Percentiles rank a stretch among this genome's conserved stretches.
Evolutionary conservation across 108 stramenopile species (phyloP).

Genomic region (Licmophora abbreviata): DNA sequence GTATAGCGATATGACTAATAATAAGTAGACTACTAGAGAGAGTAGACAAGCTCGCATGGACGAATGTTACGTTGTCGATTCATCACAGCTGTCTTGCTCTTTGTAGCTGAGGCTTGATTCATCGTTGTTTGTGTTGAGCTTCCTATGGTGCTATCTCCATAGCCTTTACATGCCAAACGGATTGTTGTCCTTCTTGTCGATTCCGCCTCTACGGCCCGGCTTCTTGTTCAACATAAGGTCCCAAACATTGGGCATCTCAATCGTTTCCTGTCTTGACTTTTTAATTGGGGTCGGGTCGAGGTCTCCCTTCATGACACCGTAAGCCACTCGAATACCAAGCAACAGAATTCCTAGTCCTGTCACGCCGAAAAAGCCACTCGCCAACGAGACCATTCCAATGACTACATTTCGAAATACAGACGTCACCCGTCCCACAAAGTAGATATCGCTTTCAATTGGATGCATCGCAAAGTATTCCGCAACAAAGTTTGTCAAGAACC

Average conservation of each 20-base stretch:
- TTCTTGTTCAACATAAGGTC: slow-evolving; percentile 76
- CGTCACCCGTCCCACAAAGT: slow-evolving; percentile 44
- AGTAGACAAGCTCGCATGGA: too few relatives aligned
- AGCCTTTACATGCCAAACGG: slow-evolving; percentile 14
- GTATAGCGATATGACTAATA: too few relatives aligned
- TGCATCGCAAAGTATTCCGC: slow-evolving; percentile 50
- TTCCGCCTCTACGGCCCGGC: slow-evolving; percentile 30
- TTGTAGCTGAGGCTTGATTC: too few relatives aligned
- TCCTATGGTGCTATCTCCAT: too few relatives aligned
- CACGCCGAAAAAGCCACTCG: slow-evolving; percentile 77
- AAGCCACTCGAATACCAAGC: slow-evolving; percentile 59
- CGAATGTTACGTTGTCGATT: too few relatives aligned
- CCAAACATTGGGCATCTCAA: slow-evolving; percentile 65
- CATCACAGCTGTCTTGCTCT: too few relatives aligned
- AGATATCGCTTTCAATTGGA: slow-evolving; percentile 54
- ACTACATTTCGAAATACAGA: slow-evolving; percentile 66
- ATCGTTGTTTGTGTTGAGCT: too few relatives aligned
- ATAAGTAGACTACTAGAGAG: too few relatives aligned
- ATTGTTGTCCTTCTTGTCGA: slow-evolving; percentile 9
- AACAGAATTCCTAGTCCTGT: slow-evolving; percentile 69
- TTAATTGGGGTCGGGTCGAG: slow-evolving; percentile 76
- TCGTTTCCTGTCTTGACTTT: slow-evolving; percentile 23
- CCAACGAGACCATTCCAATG: slow-evolving; percentile 62
- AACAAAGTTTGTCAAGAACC: slow-evolving; percentile 47
- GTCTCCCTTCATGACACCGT: slow-evolving; percentile 68